Percentiles rank a stretch among this genome's conserved stretches.
phyloP scores from a whole-genome alignment of 1,284 basidiomycete species.

The Sanghuangporus weigelae region DNA sequence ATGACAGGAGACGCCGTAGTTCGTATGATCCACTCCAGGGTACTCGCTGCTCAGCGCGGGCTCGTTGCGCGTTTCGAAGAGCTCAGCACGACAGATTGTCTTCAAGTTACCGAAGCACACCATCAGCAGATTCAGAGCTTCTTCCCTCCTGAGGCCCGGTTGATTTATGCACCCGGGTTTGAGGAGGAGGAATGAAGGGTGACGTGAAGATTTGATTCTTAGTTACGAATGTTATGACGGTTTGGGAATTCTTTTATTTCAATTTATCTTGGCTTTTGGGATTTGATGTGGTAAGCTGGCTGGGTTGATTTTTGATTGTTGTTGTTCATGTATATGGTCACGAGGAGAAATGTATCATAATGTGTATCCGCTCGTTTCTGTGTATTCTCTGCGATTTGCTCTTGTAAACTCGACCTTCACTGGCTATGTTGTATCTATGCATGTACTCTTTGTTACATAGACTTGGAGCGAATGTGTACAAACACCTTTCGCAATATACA shows the following conservation, averaged over 20 bases:
- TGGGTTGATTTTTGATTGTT: too few species aligned
- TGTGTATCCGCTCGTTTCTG: neutral
- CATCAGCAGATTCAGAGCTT: constrained; percentile 30
- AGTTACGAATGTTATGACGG: neutral
- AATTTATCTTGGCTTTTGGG: neutral
- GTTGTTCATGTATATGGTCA: neutral
- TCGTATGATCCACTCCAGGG: constrained; percentile 42
- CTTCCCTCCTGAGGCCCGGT: neutral
- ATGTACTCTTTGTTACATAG: neutral
- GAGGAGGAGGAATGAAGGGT: constrained; percentile 2
- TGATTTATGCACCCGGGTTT: constrained; percentile 9
- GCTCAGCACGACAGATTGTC: constrained; percentile 43
- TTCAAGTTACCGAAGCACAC: constrained; percentile 38
- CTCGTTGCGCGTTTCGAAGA: constrained; percentile 32
- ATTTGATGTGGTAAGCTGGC: too few species aligned
- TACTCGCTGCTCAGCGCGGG: constrained; percentile 22
- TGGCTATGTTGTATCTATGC: neutral
- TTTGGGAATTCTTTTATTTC: neutral
- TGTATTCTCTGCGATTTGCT: neutral
- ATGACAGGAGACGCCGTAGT: constrained; percentile 54
- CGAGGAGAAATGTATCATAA: neutral
- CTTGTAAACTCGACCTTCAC: too few species aligned
- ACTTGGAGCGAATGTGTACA: neutral
- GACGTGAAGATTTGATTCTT: neutral
- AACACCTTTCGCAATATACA: neutral